Base-by-base conservation (phyloP, 2,329 filamentous ascomycete genomes). In the Calonectria crousiana region DNA sequence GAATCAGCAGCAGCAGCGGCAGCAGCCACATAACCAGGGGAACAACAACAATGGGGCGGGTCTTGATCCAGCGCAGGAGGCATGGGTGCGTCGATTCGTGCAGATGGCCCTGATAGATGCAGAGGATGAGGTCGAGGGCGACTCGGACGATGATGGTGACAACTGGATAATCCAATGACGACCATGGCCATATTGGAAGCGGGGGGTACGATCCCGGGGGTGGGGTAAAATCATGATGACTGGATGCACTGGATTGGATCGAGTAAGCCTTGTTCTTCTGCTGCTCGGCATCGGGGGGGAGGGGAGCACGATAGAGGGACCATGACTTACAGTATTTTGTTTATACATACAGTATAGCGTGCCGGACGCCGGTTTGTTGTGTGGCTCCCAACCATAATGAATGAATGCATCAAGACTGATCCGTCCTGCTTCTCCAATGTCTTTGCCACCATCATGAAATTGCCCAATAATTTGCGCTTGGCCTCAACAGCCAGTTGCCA, bases 1-100 rank as follows among this genome's bases (percentile, higher is more conserved):
- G 73, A 76, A 80, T 47, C 78, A 75, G 53, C 78, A 44, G 73
- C 80, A 75, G 78, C 73, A 69, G 73, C 71, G 71, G 53, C 73
- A 72, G 72, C 81, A 75, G 77, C 76, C 65, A 73, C 83, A 81
- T 72, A 74, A 76, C 36, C 77, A 79, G 67, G 75, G 70, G 58
- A 67, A 74, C 10, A 66, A 56, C 23, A 75, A 78, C 47, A 75
- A 78, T 75, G 71, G 73, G 68, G 84, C 78, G 47, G 85, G 82
- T 67, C 82, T 90, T 66, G 84, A 90, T 76, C 84, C 85, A n/a
- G 82, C 81, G 26, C 86, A 90, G 72, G 85, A 85, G 75, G 89
- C 87, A 41, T 91, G 89, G 89, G 84, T 91, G 56, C 85, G 89
- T 62, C 86, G 86, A 69, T 91, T 91, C 79, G 88, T 91, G 64